Percentiles rank a stretch among this genome's conserved stretches.
phyloP scores from a whole-genome alignment of 768 basidiomycete species.

The Gautieria morchelliformis region DNA sequence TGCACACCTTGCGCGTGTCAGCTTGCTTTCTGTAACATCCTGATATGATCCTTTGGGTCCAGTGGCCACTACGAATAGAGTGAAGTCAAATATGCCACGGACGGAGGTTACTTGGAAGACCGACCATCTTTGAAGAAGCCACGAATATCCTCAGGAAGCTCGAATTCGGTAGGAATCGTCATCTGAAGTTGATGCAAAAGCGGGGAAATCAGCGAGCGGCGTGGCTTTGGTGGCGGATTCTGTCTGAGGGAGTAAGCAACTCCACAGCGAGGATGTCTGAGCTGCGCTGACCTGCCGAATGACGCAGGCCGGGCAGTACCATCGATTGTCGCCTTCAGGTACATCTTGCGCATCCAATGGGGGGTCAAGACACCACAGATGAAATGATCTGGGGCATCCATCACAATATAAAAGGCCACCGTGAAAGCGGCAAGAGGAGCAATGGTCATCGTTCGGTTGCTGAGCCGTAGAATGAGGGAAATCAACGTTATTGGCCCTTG shows the following conservation, averaged over 20 bases:
- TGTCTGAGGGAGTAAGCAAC: constrained; percentile 20
- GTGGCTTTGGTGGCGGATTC: constrained; percentile 61
- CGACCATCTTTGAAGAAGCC: constrained; percentile 80
- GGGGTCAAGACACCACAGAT: constrained; percentile 94
- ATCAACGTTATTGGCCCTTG: not conserved
- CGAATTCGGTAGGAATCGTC: constrained; percentile 70
- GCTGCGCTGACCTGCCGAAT: constrained; percentile 48
- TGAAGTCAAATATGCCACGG: not conserved
- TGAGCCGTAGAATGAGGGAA: constrained; percentile 3
- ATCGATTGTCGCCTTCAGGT: constrained; percentile 60
- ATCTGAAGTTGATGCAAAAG: constrained; percentile 62
- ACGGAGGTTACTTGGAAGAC: constrained; percentile 13
- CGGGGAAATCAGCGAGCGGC: constrained; percentile 57
- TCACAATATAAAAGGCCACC: constrained; percentile 94
- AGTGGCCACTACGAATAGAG: constrained; percentile 49
- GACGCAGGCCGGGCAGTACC: constrained; percentile 70
- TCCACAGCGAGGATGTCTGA: constrained; percentile 16
- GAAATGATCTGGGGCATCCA: constrained; percentile 92
- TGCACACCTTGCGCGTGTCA: constrained; percentile 74
- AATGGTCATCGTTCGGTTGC: constrained; percentile 71
- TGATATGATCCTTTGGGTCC: constrained; percentile 77
- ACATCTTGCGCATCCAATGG: constrained; percentile 86
- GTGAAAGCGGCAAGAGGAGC: constrained; percentile 68
- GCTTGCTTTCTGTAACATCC: constrained; percentile 67
- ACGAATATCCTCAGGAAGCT: constrained; percentile 78